phyloP scores from a whole-genome alignment of 805 yeast species.

The Helenozyma baotianmanensis region DNA sequence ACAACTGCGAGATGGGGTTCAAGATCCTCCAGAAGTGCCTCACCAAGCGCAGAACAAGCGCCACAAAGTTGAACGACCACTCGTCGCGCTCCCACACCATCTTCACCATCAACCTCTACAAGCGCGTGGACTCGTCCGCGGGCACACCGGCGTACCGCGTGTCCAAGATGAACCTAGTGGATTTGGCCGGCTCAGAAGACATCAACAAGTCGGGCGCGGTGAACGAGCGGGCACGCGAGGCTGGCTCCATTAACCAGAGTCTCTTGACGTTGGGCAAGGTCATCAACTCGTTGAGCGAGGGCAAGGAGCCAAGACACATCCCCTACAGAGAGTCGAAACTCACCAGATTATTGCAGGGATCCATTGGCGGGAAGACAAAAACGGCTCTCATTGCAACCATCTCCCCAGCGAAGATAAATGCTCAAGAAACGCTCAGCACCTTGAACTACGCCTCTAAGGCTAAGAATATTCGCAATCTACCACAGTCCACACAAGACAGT shows the following conservation, averaged over 20 bases:
- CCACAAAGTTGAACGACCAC: conserved; percentile 68
- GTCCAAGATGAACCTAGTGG: conserved; percentile 80
- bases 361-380: conserved; percentile 83
- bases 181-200: conserved; percentile 93
- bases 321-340: conserved; percentile 84
- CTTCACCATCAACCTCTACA: conserved; percentile 56
- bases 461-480: conserved; percentile 65
- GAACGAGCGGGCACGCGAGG: conserved; percentile 84
- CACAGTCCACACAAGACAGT: conserved; percentile 42
- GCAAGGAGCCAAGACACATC: conserved; percentile 46
- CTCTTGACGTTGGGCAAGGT: conserved; percentile 84
- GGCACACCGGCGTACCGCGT: conserved; percentile 23
- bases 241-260: conserved; percentile 89
- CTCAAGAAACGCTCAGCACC: conserved; percentile 83
- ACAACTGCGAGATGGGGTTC: conserved; percentile 54
- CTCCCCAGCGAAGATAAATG: conserved; percentile 71
- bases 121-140: conserved; percentile 31
- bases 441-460: conserved; percentile 87
- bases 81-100: conserved; percentile 78
- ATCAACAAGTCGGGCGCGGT: conserved; percentile 83
- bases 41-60: conserved; percentile 57
- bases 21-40: conserved; percentile 53
- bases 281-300: conserved; percentile 51
- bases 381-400: conserved; percentile 85
- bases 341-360: conserved; percentile 70